phyloP scores from a whole-genome alignment of 2,329 filamentous ascomycete species.

The Nothophoma quercina region DNA sequence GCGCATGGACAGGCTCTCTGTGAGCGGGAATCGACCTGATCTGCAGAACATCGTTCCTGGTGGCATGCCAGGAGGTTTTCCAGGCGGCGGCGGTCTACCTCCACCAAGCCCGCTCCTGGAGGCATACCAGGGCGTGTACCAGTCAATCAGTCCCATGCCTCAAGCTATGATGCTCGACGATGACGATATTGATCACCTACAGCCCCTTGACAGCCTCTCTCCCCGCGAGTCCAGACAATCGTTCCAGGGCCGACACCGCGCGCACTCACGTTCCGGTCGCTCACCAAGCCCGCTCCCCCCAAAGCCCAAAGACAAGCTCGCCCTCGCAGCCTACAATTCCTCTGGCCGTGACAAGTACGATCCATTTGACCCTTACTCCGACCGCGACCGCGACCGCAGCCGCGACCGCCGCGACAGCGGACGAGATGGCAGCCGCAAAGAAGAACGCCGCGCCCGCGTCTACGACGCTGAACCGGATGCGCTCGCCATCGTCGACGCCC shows the following conservation, averaged over 20 bases:
- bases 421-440: constrained; percentile 41
- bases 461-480: constrained; percentile 86
- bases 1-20: constrained; percentile 57
- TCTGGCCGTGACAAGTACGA: constrained; percentile 20
- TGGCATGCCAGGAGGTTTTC: constrained; percentile 34
- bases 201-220: constrained; percentile 42
- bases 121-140: constrained; percentile 91
- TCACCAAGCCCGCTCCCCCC: constrained; percentile 39
- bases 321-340: constrained; percentile 43
- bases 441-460: constrained; percentile 71
- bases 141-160: constrained; percentile 93
- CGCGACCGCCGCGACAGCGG: constrained; percentile 17
- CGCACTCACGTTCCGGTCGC: constrained; percentile 43
- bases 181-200: constrained; percentile 57
- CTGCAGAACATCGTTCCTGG: constrained; percentile 45
- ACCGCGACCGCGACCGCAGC: constrained; percentile 16
- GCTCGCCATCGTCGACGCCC: constrained; percentile 74
- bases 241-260: constrained; percentile 36
- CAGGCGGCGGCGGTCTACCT: constrained; percentile 54
- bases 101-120: constrained; percentile 87
- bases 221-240: constrained; percentile 41
- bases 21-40: constrained; percentile 50
- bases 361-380: constrained; percentile 17
- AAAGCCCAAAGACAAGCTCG: constrained; percentile 43
- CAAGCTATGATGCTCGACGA: constrained; percentile 71